These are phyloP conservation scores for Claviceps sp. DNA, from an alignment of 2,329 filamentous ascomycete genomes.

Conservation along the genomic window DNA sequence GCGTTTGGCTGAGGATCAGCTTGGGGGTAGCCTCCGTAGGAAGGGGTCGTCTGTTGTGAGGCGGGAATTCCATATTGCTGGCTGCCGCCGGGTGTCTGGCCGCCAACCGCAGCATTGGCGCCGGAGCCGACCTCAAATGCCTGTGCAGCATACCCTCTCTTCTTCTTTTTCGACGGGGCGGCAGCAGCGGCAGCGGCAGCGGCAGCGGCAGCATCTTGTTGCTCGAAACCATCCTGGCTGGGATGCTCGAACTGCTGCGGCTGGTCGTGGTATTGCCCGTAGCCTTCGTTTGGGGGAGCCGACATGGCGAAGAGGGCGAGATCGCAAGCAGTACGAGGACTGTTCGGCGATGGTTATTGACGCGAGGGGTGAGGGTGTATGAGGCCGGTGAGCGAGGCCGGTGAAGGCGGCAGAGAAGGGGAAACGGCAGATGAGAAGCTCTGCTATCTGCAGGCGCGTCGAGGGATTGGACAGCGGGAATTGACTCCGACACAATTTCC, in stretches of 20 bases:
- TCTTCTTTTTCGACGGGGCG: constrained; percentile 62
- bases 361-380: constrained; percentile 1
- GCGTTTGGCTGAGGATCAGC: constrained; percentile 28
- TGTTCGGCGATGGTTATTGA: constrained; percentile 13
- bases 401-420: not conserved
- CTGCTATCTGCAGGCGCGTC: constrained; percentile 7
- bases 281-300: constrained; percentile 41
- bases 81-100: constrained; percentile 25
- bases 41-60: constrained; percentile 25
- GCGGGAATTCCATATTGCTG: constrained; percentile 34
- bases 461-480: not conserved
- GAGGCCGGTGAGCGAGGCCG: constrained; percentile 1
- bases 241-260: constrained; percentile 30
- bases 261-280: constrained; percentile 33
- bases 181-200: constrained; percentile 17
- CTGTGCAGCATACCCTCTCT: constrained; percentile 85
- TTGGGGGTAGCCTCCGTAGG: constrained; percentile 48
- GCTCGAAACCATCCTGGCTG: constrained; percentile 19
- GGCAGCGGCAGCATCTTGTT: constrained; percentile 19
- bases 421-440: not conserved
- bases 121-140: constrained; percentile 87
- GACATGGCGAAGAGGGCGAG: constrained; percentile 34
- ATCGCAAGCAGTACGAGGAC: constrained; percentile 4
- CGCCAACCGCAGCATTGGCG: constrained; percentile 56
- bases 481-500: not conserved